Evolutionary conservation across 2,329 filamentous ascomycete genomes (phyloP).

Genomic region (Fusarium mangiferae): DNA sequence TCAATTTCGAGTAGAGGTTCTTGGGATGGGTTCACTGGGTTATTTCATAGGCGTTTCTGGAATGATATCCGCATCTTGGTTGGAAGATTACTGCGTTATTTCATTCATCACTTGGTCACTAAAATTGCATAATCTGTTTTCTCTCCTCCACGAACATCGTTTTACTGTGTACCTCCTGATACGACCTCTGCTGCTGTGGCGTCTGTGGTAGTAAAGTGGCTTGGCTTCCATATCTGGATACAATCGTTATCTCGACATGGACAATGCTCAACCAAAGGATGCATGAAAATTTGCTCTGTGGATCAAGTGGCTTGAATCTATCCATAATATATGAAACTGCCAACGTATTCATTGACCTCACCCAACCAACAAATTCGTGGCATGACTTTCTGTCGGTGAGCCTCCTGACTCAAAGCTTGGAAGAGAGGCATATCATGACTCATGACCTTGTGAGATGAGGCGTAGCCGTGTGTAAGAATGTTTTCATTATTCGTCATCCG

Average conservation of each 20-base stretch:
- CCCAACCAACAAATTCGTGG: neutral
- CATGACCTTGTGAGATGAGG: neutral
- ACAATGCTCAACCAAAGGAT: neutral
- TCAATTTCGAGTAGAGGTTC: neutral
- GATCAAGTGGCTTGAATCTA: neutral
- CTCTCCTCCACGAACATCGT: neutral
- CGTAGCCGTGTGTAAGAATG: neutral
- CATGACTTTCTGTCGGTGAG: neutral
- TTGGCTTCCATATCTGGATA: neutral
- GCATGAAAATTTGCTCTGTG: neutral
- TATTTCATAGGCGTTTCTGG: constrained; percentile 11
- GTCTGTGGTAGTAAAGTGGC: neutral
- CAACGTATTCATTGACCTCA: neutral
- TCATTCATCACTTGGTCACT: neutral
- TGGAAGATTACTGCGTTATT: neutral
- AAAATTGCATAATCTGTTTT: neutral
- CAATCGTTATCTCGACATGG: neutral
- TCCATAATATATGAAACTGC: neutral
- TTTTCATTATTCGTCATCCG: neutral
- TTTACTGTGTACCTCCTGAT: neutral
- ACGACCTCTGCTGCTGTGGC: neutral
- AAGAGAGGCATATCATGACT: neutral
- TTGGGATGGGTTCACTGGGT: neutral
- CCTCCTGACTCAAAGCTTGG: neutral
- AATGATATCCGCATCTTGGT: constrained; percentile 21